These are phyloP conservation scores for Juglanconis oblonga DNA, from an alignment of 2,329 filamentous ascomycete genomes.

Conservation along the genomic window DNA sequence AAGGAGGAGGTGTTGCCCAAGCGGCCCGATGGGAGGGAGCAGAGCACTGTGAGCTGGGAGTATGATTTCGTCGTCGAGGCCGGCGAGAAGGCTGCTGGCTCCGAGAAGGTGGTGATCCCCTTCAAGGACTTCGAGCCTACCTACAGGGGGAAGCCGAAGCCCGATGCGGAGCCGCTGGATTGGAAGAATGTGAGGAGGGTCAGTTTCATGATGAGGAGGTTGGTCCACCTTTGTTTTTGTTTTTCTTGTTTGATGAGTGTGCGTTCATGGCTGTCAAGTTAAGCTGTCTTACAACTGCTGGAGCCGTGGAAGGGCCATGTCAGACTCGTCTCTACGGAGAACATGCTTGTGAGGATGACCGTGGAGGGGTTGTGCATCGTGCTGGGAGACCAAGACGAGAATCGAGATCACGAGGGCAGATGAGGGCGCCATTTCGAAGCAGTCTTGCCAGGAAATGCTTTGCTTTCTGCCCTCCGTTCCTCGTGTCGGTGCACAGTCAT, in stretches of 20 bases:
- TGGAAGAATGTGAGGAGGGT: slow-evolving; percentile 60
- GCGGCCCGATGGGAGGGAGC: slow-evolving; percentile 64
- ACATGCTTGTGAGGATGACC: too few species aligned
- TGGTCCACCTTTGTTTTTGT: slow-evolving; percentile 22
- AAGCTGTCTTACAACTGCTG: not conserved
- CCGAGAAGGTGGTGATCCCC: slow-evolving; percentile 48
- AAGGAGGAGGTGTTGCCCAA: slow-evolving; percentile 65
- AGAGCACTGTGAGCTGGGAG: slow-evolving; percentile 72
- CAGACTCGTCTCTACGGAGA: too few species aligned
- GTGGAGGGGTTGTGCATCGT: too few species aligned
- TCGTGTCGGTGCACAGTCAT: too few species aligned
- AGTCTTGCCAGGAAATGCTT: too few species aligned
- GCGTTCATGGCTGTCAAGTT: too few species aligned
- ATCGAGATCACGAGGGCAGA: too few species aligned
- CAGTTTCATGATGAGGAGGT: slow-evolving; percentile 82
- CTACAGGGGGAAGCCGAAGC: slow-evolving; percentile 66
- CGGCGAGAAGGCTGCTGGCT: slow-evolving; percentile 14
- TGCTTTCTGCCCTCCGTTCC: too few species aligned
- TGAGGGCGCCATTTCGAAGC: too few species aligned
- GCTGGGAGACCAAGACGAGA: too few species aligned
- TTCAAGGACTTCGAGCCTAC: slow-evolving; percentile 69
- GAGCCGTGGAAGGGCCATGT: too few species aligned
- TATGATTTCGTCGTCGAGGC: slow-evolving; percentile 53
- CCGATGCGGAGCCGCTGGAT: slow-evolving; percentile 59
- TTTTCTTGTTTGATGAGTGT: too few species aligned